These are phyloP conservation scores for Jackrogersella minutella DNA, from an alignment of 495 filamentous ascomycete genomes.

Conservation along the genomic window DNA sequence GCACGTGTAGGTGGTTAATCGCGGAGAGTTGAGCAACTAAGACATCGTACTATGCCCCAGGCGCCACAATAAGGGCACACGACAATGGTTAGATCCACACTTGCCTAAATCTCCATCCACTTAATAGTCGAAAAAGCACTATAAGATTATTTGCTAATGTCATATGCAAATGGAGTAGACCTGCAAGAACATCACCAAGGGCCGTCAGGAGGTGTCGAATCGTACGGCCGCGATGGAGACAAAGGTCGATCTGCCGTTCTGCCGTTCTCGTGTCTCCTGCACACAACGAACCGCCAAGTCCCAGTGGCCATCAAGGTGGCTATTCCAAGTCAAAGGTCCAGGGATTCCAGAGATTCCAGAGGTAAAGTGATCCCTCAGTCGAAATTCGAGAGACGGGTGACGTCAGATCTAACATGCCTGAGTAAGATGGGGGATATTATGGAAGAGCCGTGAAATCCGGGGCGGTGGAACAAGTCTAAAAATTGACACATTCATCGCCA, in stretches of 20 bases:
- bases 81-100: slow-evolving; percentile 27
- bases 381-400: slow-evolving; percentile 13
- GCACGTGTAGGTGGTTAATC: slow-evolving; percentile 43
- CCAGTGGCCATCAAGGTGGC: slow-evolving; percentile 26
- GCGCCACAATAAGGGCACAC: slow-evolving; percentile 31
- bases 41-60: slow-evolving; percentile 27
- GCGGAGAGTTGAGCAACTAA: slow-evolving; percentile 33
- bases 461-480: slow-evolving; percentile 7
- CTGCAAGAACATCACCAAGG: slow-evolving; percentile 25
- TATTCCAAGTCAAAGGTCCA: slow-evolving; percentile 2
- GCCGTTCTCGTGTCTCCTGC: slow-evolving; percentile 6
- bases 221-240: slow-evolving; percentile 1
- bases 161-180: slow-evolving; percentile 29
- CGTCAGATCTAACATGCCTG: slow-evolving; percentile 23
- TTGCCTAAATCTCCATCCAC: slow-evolving; percentile 18
- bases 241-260: slow-evolving; percentile 13
- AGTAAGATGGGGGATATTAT: slow-evolving; percentile 2
- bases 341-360: slow-evolving; percentile 2
- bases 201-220: slow-evolving; percentile 15
- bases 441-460: slow-evolving; percentile 13
- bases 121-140: neutral
- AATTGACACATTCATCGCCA: slow-evolving; percentile 4
- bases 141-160: slow-evolving; percentile 20
- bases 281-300: slow-evolving; percentile 14
- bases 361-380: no score